Conservation (phyloP, 345 rosid genomes). For the Cardamine occulta region DNA sequence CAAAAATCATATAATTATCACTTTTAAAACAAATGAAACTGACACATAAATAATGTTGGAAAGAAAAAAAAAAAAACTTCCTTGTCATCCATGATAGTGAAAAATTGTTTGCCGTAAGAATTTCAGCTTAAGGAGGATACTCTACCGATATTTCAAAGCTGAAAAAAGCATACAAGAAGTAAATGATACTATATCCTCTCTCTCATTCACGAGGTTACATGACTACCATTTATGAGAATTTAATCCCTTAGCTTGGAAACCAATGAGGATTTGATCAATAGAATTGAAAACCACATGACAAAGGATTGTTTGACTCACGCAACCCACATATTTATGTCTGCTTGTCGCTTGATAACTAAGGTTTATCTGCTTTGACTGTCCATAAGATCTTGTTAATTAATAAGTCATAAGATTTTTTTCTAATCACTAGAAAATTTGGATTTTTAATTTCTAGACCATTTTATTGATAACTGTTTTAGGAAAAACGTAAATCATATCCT, state of each 20-base stretch:
- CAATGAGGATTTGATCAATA: slow-evolving; percentile 3
- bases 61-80: neutral
- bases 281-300: slow-evolving; percentile 20
- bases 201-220: slow-evolving; percentile 14
- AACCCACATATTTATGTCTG: slow-evolving; percentile 31
- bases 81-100: neutral
- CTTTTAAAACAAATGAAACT: neutral
- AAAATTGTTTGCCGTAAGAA: neutral
- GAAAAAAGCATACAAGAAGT: slow-evolving; percentile 18
- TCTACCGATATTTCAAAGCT: neutral
- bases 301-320: slow-evolving; percentile 27
- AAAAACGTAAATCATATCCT: too few species aligned
- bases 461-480: neutral
- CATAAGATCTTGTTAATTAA: neutral
- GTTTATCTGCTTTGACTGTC: slow-evolving; percentile 23
- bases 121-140: neutral
- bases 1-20: too few species aligned
- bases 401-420: neutral
- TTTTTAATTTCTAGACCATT: neutral
- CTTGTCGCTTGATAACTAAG: slow-evolving; percentile 25
- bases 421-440: neutral
- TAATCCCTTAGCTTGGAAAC: neutral
- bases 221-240: slow-evolving; percentile 23
- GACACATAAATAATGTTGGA: neutral
- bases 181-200: neutral